These are phyloP conservation scores for Syncephalastrum sp. DNA, from an alignment of 371 early-diverging fungal species.

Conservation along the genomic window DNA sequence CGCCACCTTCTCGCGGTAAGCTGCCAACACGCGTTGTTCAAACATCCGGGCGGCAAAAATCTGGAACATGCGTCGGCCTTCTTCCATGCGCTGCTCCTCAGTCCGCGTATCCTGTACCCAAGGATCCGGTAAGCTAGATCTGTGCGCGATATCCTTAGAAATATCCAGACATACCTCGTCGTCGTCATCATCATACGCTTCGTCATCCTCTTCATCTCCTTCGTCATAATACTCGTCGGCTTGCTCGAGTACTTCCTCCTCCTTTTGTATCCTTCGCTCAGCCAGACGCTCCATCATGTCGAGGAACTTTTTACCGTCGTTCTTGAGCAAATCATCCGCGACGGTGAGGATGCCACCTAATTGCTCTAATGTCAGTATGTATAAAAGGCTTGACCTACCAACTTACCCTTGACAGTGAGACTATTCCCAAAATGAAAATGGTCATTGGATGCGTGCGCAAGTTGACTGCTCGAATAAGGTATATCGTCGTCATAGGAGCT, in stretches of 20 bases:
- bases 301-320: conserved; percentile 88
- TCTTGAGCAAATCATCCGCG: conserved; percentile 83
- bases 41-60: conserved; percentile 92
- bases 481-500: conserved; percentile 27
- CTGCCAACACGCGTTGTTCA: conserved; percentile 86
- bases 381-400: too few species aligned
- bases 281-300: conserved; percentile 94
- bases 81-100: conserved; percentile 84
- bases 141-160: background rate
- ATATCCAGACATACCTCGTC: conserved; percentile 36
- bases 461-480: conserved; percentile 7
- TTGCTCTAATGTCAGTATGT: too few species aligned
- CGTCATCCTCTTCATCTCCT: conserved; percentile 50
- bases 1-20: conserved; percentile 88
- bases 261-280: conserved; percentile 75
- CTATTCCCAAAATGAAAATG: conserved; percentile 66
- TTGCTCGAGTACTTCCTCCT: conserved; percentile 52
- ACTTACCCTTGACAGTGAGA: conserved; percentile 67
- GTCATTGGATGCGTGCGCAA: background rate
- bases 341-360: conserved; percentile 77
- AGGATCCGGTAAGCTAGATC: background rate
- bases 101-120: conserved; percentile 62
- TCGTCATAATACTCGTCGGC: conserved; percentile 39
- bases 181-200: conserved; percentile 55
- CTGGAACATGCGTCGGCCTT: conserved; percentile 89